Evolutionary conservation across 768 basidiomycete genomes (phyloP).

Genomic region (Phlegmacium glaucopus): DNA sequence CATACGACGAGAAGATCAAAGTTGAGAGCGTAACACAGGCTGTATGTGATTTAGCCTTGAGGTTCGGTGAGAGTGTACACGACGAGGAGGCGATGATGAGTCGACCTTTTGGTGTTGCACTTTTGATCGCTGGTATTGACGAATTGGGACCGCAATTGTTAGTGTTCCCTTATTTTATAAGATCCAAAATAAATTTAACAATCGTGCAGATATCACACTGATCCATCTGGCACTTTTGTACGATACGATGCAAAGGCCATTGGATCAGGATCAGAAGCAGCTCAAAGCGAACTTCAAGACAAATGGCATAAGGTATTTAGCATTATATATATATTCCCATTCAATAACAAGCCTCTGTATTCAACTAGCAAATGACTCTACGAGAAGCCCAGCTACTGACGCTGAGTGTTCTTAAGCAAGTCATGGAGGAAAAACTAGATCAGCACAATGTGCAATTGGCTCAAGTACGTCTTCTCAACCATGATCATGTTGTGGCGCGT

Average conservation of each 20-base stretch:
- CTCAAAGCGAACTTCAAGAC: constrained; percentile 95
- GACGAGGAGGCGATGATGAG: constrained; percentile 99
- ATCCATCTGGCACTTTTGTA: constrained; percentile 97
- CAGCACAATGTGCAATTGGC: constrained; percentile 98
- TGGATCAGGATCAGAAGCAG: constrained; percentile 96
- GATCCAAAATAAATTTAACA: constrained; percentile 1
- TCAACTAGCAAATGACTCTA: constrained; percentile 82
- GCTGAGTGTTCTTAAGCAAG: constrained; percentile 91
- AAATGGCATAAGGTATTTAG: constrained; percentile 86
- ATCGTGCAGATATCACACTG: constrained; percentile 82
- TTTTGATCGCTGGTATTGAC: constrained; percentile 96
- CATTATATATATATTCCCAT: neutral
- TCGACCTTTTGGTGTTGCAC: constrained; percentile 95
- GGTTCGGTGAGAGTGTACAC: constrained; percentile 98
- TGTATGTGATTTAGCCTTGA: constrained; percentile 92
- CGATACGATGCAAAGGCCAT: constrained; percentile 98
- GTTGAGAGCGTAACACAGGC: constrained; percentile 98
- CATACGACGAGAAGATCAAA: constrained; percentile 94
- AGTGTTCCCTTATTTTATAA: constrained; percentile 25
- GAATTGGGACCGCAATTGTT: constrained; percentile 95
- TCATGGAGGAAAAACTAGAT: constrained; percentile 99
- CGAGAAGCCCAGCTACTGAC: constrained; percentile 84
- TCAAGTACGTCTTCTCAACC: constrained; percentile 51
- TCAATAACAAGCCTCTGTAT: constrained; percentile 2
- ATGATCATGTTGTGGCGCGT: neutral